Evolutionary conservation across 805 yeast genomes (phyloP), one percentile per base, ranked within the genome.

Genomic region (Saccharomycopsis capsularis): DNA sequence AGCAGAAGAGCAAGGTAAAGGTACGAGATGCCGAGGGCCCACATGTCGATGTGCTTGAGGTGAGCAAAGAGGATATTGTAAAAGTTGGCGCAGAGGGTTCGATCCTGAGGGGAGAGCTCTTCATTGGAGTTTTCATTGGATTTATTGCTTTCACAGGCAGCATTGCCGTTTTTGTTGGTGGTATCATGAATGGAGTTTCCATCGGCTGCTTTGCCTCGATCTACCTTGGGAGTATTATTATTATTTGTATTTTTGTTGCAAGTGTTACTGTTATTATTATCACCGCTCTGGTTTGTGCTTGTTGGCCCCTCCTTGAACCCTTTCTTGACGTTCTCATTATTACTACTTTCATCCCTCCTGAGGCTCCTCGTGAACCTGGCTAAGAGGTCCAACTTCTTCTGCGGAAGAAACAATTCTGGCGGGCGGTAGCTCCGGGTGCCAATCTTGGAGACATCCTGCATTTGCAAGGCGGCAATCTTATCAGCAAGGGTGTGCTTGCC

Each of bases 371-470:
- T 18, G 29, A 45, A 46, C n/a, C 32, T 13, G 7, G 24, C 18
- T 2, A 49, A 19, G 4, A 36, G 7, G 9, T 25, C n/a, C 13
- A n/a, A 15, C 19, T 53, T 51, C 27, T 40, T 50, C 18, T 44
- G 44, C 27, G 27, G 29, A 5, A 46, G 34, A 44, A 51, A 53
- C 9, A 53, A 19, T 37, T 53, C 56, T 18, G 56, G 56, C 4
- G 56, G 42, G 35, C 52, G 44, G 41, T 53, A 53, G 24, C 47
- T 40, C 36, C 47, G 50, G 3, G 56, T 53, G 7, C 56, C 56
- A 29, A 50, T 36, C 27, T 41, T 48, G n/a, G 46, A 18, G 9
- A 48, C n/a, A 37, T 49, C 46, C 9, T 48, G 29, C 3, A 36
- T 22, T 29, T 18, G 36, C 24, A 47, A 32, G 35, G 27, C 15